Evolutionary conservation across 2,329 filamentous ascomycete genomes (phyloP).

Genomic region (Penicillium capsulatum): DNA sequence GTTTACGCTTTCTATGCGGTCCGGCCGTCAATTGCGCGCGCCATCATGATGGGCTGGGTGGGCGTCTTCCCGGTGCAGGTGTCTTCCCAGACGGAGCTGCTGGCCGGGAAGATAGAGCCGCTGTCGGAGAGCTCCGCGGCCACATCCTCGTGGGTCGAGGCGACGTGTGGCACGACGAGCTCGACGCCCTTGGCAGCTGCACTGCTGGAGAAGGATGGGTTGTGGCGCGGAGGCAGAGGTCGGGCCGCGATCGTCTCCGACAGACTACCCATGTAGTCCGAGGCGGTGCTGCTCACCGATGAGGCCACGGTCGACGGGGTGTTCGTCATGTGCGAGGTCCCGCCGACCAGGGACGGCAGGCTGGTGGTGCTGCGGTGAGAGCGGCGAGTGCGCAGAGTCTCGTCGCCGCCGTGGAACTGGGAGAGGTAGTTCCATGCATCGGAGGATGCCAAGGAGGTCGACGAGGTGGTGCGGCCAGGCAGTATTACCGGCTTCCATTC

Average conservation of each 20-base stretch:
- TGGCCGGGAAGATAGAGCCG: conserved; percentile 30
- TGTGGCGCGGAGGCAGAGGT: conserved; percentile 40
- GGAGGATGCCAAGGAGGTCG: conserved; percentile 27
- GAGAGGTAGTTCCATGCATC: conserved; percentile 46
- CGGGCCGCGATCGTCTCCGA: conserved; percentile 27
- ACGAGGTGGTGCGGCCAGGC: conserved; percentile 6
- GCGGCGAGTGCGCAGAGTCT: conserved; percentile 18
- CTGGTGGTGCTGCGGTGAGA: conserved; percentile 31
- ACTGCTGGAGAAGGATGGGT: conserved; percentile 35
- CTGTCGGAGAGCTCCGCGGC: conserved; percentile 19
- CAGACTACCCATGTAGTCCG: conserved; percentile 30
- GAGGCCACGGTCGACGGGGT: conserved; percentile 39
- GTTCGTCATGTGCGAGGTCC: conserved; percentile 22
- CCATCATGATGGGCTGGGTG: conserved; percentile 12
- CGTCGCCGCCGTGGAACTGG: conserved; percentile 38
- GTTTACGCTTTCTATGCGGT: neutral
- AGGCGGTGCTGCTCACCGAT: conserved; percentile 36
- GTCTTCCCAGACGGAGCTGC: conserved; percentile 28
- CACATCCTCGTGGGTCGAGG: conserved; percentile 12
- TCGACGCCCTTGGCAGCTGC: conserved; percentile 35
- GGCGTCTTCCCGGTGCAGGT: conserved; percentile 11
- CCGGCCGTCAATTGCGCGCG: conserved; percentile 1
- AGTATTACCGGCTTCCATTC: conserved; percentile 49
- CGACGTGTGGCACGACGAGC: conserved; percentile 41
- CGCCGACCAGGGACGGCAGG: conserved; percentile 29